A percentile compares a stretch with the other conserved stretches of the same genome.
Conservation (phyloP, 306 rosid genomes). For the Urtica urens region DNA sequence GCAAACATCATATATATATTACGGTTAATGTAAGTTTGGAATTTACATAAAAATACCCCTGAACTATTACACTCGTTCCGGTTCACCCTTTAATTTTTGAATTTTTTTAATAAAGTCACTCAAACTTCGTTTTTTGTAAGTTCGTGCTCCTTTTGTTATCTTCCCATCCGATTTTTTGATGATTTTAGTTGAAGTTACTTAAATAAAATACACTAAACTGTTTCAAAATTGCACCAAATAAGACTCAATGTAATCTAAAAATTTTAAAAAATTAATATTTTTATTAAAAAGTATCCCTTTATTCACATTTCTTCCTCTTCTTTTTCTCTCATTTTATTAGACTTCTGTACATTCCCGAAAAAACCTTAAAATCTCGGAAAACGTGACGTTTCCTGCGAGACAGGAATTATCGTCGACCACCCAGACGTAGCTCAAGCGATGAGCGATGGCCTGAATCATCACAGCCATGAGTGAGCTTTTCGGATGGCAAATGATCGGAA, state of each 20-base stretch:
- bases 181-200: too few species aligned
- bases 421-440: conserved; percentile 88
- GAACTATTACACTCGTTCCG: too few species aligned
- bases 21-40: too few species aligned
- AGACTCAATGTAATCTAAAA: too few species aligned
- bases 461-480: conserved; percentile 83
- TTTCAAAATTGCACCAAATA: neutral
- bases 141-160: too few species aligned
- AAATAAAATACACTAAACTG: conserved; percentile 4
- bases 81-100: too few species aligned
- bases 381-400: conserved; percentile 73
- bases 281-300: conserved; percentile 12
- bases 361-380: conserved; percentile 59
- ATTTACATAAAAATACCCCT: too few species aligned
- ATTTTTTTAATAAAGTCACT: too few species aligned
- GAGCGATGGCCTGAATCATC: conserved; percentile 95
- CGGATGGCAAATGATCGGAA: conserved; percentile 73
- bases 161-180: too few species aligned
- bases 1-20: too few species aligned
- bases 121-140: too few species aligned
- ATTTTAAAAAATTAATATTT: neutral
- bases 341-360: conserved; percentile 57
- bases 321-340: neutral
- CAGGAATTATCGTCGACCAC: conserved; percentile 82
- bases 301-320: conserved; percentile 5